Evolutionary conservation across 192 early-diverging fungal genomes (phyloP), one percentile per base, ranked within the genome.

Genomic region (Umbelopsis sp.): DNA sequence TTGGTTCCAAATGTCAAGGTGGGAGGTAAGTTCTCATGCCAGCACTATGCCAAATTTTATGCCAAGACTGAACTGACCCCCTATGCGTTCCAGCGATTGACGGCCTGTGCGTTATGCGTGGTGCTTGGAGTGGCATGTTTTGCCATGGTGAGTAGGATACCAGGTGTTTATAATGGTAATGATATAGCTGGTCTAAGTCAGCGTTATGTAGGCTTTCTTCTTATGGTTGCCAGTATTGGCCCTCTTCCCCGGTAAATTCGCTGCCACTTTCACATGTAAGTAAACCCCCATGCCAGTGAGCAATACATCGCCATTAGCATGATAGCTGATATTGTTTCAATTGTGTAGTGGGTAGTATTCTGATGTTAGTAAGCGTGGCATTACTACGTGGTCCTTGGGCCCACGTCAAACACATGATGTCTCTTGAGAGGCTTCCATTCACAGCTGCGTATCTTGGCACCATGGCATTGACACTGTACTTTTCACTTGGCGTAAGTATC

Each of bases 401-500:
- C 9, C 94, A 96, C 74, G 64, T 94, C 44, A 82, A 85, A 68
- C 94, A 96, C 68, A 81, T 96, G 78, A 78, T 93, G 35, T 92
- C 92, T 18, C 75, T 74, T 52, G 91, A 94, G 49, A 84, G 97
- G 44, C 64, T 95, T 37, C 86, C 93, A 23, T 97, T 96, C 69
- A 95, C 94, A 1, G 66, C 77, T 18, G 77, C 87, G 10, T 97
- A 97, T 71, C 76, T 97, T 48, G 90, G 88, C 23, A 92, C 92
- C 25, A 91, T 99, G 85, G 76, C 84, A 33, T 78, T 93, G 53
- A 96, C 95, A 2, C 83, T 99, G 66, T 97, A 92, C 67, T 91
- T 91, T 74, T 90, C 93, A 25, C 67, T 96, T 30, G 86, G 86
- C 49, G 89, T 92, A 88, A 84, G 86, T 85, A 10, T 49, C 15